phyloP scores from a whole-genome alignment of 2,329 filamentous ascomycete species.

The Aspergillus aculeatus region DNA sequence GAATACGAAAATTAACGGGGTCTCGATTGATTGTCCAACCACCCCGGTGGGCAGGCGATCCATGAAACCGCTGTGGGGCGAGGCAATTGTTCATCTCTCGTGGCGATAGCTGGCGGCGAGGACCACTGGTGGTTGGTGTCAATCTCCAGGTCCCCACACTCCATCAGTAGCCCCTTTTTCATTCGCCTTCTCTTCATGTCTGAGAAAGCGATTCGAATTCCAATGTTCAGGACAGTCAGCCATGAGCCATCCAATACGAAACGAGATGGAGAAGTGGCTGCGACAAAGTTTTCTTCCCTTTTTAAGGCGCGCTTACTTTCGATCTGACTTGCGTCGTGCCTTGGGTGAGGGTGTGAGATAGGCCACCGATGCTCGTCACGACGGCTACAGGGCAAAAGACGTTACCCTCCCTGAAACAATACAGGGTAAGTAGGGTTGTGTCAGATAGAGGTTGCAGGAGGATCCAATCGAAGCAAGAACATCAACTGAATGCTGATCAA shows the following conservation, averaged over 20 bases:
- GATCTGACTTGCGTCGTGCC: no score
- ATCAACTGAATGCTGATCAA: constrained; percentile 31
- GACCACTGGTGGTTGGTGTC: constrained; percentile 12
- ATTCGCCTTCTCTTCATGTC: constrained; percentile 1
- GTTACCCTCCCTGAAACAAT: background rate
- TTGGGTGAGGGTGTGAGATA: no score
- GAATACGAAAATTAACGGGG: background rate
- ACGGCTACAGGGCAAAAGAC: background rate
- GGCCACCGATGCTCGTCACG: background rate
- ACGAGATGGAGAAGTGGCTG: background rate
- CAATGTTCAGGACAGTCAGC: background rate
- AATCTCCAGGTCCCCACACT: constrained; percentile 17
- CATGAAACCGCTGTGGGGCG: constrained; percentile 16
- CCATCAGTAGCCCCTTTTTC: constrained; percentile 19
- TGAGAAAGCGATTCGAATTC: background rate
- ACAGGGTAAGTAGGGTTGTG: constrained; percentile 3
- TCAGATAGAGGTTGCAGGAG: constrained; percentile 8
- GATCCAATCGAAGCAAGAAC: constrained; percentile 3
- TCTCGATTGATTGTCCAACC: background rate
- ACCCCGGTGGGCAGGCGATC: constrained; percentile 1
- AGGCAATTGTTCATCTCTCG: constrained; percentile 18
- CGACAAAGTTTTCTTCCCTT: background rate
- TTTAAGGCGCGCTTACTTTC: no score
- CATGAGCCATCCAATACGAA: background rate
- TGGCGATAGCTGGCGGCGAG: constrained; percentile 12